Base-by-base conservation (phyloP, 441 rosid genomes). In the California macrophylla region DNA sequence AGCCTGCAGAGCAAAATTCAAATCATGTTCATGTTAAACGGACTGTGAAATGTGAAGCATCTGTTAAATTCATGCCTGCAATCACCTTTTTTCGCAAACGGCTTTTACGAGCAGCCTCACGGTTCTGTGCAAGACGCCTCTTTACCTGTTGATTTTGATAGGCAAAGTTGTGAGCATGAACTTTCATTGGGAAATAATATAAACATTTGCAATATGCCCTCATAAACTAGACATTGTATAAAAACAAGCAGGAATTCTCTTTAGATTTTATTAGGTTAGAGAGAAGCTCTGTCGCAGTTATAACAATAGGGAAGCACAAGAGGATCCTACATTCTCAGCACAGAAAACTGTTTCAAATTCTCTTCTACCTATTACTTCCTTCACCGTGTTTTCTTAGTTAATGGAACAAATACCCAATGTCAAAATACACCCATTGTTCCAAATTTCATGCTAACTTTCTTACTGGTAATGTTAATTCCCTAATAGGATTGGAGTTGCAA, bases 71-170 rank as follows among this genome's bases (percentile, higher is more conserved):
- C 73, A 4, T 69, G 12, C 66, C 60, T 26, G 28, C 18, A 61
- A 62, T 23, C 80, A 92, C 99, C 89, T 95, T 95, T 79, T 92
- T 95, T 73, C 98, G 86, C 80, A 92, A 50, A 69, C 98, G 99
- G 77, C 97, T 86, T 80, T 94, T 94, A 71, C 97, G 93, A 62
- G 98, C 97, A 81, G 98, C 98, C 79, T 94, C 97, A 1, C 97
- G 96, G 40, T 94, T 94, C 81, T 91, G 97, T 29, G 97, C 97
- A 64, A 94, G 97, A 64, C 98, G 88, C 77, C 97, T 89, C 76
- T 90, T 96, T 73, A 87, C 76, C 97, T 91, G 75, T 54, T 58
- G 56, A 79, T 18, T 72, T 62, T 36, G 12, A 71, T 16, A 66
- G 72, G 69, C 64, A 21, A 68, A 32, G 68, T 70, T 66, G 34